Conservation (phyloP, 2,329 filamentous ascomycete species). For the Fusarium sp. region DNA sequence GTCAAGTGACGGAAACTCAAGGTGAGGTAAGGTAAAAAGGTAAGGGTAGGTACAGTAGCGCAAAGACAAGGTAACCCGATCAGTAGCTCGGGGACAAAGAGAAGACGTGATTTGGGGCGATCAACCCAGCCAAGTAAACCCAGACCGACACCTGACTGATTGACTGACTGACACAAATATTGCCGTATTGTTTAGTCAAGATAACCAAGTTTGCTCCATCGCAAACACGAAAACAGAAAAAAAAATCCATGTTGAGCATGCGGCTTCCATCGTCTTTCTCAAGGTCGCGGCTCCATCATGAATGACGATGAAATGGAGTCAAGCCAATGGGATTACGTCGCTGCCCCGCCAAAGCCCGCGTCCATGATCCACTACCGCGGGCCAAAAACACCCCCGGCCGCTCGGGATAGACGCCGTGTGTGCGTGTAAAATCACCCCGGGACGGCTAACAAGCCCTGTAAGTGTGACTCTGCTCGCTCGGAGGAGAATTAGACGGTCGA, state of each 20-base stretch:
- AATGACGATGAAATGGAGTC: slow-evolving; percentile 46
- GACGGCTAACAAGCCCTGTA: slow-evolving; percentile 25
- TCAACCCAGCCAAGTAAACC: slow-evolving; percentile 18
- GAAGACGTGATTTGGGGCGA: neutral
- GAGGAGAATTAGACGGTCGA: neutral
- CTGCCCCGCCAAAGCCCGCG: slow-evolving; percentile 39
- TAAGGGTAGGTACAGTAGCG: slow-evolving; percentile 9
- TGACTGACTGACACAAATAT: slow-evolving; percentile 1
- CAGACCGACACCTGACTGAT: slow-evolving; percentile 6
- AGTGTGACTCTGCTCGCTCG: neutral
- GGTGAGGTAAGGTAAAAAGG: slow-evolving; percentile 29
- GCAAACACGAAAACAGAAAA: slow-evolving; percentile 22
- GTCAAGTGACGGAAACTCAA: slow-evolving; percentile 24
- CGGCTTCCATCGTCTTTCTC: slow-evolving; percentile 48
- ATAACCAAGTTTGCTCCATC: slow-evolving; percentile 17
- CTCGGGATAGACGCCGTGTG: slow-evolving; percentile 34
- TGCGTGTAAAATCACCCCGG: slow-evolving; percentile 32
- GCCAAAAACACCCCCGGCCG: slow-evolving; percentile 40
- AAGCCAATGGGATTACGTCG: slow-evolving; percentile 39
- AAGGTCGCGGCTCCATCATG: slow-evolving; percentile 45
- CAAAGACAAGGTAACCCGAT: slow-evolving; percentile 2
- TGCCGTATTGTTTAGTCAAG: slow-evolving; percentile 5
- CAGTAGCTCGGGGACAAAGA: slow-evolving; percentile 13
- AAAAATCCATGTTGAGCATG: slow-evolving; percentile 28
- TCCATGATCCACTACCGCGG: slow-evolving; percentile 45